Base-by-base conservation (phyloP, 169 alveolate genomes). In the Cryptosporidium xiaoi region DNA sequence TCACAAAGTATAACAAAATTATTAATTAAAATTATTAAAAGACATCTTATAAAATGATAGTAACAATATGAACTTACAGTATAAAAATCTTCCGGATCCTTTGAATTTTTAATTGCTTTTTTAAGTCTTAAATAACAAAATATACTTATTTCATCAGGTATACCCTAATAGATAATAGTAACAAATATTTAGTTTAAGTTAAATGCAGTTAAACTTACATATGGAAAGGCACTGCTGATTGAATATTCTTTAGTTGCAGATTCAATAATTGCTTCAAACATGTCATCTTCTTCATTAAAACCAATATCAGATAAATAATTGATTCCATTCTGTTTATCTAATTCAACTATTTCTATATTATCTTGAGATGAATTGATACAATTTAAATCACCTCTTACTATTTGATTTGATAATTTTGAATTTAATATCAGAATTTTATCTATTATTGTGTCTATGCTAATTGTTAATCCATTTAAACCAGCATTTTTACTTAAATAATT, bases 191-290 rank as follows among this genome's bases (percentile, higher is more conserved):
- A 20, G 8, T 7, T 13, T 53, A 53, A 53, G 4, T 13, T 53
- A 53, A 53, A 53, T 53, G 4, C 12, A 7, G 4, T 53, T 20
- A 77, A 77, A 77, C 87, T 77, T 77, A 77, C 87, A 13, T 40
- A 33, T 77, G 87, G 87, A 16, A 77, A 77, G 29, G 36, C 71
- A 8, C 27, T 60, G 15, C 34, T 33, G 13, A 77, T 77, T 7
- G 87, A 34, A 31, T 40, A 77, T 24, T 77, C 87, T 16, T 51
- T 62, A 1, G 71, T 77, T 1, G 87, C 87, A 46, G 87, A 77
- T 50, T 77, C 87, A 8, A 77, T 53, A 36, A 77, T 77, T 4
- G 87, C 87, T 60, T 77, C 87, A 60, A 77, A 77, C 87, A 77
- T 77, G 0, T 77, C 87, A 77, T 77, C 71, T 60, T 60, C 87